Percentiles rank a stretch among this genome's conserved stretches.
Evolutionary conservation across 2,329 filamentous ascomycete genomes (phyloP).

Genomic region (Pseudocercospora macadamiae): DNA sequence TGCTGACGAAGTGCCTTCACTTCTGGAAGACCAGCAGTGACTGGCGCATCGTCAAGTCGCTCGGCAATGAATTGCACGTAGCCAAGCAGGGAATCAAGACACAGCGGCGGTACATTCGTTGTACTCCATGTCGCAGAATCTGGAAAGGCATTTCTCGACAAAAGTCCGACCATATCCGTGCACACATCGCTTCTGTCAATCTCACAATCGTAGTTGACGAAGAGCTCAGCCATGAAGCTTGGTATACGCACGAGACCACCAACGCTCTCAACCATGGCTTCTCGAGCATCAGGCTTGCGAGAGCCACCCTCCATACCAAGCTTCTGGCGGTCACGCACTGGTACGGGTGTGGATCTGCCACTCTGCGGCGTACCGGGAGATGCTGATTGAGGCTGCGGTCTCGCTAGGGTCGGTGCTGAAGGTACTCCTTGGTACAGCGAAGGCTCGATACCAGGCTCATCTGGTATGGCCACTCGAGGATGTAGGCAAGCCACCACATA

Average conservation of each 20-base stretch:
- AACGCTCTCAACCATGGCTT: conserved; percentile 97
- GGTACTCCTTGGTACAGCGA: conserved; percentile 91
- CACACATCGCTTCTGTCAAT: conserved; percentile 88
- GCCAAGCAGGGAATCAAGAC: conserved; percentile 85
- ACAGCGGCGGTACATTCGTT: conserved; percentile 93
- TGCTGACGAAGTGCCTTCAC: conserved; percentile 68
- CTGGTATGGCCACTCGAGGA: conserved; percentile 89
- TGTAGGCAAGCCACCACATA: conserved; percentile 94
- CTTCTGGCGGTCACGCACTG: conserved; percentile 88
- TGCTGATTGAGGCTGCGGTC: conserved; percentile 61
- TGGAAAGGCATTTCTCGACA: conserved; percentile 92
- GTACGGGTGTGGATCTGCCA: conserved; percentile 85
- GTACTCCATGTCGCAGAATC: conserved; percentile 99
- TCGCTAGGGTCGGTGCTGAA: conserved; percentile 83
- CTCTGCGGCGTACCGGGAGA: conserved; percentile 62
- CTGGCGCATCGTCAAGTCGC: conserved; percentile 72
- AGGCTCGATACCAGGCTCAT: conserved; percentile 87
- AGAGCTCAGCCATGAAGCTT: conserved; percentile 91
- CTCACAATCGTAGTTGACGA: conserved; percentile 98
- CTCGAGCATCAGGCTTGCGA: conserved; percentile 89
- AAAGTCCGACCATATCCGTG: conserved; percentile 89
- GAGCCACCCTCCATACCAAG: conserved; percentile 89
- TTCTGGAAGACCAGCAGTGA: conserved; percentile 67
- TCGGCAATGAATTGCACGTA: conserved; percentile 93
- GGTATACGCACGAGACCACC: conserved; percentile 90